Evolutionary conservation across 192 early-diverging fungal species (phyloP).

Genomic region (Backusella mclennaniae): DNA sequence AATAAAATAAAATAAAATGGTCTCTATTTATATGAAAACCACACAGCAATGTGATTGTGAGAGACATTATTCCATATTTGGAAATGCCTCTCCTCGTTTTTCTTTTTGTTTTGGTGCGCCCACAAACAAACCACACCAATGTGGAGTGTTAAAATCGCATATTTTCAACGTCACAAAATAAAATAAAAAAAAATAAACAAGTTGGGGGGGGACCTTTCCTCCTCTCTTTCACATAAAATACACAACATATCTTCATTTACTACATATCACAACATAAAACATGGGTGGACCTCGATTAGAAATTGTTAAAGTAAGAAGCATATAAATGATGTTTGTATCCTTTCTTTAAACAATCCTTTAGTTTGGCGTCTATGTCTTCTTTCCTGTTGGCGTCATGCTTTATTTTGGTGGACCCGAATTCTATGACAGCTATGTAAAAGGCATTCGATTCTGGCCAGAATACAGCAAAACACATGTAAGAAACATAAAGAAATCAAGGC

Average conservation of each 20-base stretch:
- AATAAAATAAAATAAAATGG: too few relatives aligned
- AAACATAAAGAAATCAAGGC: background rate
- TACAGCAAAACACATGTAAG: slow-evolving; percentile 34
- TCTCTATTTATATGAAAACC: background rate
- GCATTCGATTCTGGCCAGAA: slow-evolving; percentile 45
- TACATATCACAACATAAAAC: background rate
- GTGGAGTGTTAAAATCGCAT: background rate
- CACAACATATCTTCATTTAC: background rate
- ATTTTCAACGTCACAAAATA: background rate
- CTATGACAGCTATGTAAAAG: slow-evolving; percentile 45
- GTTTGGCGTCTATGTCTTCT: slow-evolving; percentile 54
- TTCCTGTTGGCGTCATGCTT: slow-evolving; percentile 47
- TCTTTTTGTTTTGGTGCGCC: background rate
- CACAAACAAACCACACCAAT: background rate
- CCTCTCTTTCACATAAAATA: background rate
- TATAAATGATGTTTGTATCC: too few relatives aligned
- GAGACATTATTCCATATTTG: background rate
- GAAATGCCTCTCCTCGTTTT: background rate
- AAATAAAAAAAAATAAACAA: background rate
- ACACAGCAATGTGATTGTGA: background rate
- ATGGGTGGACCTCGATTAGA: slow-evolving; percentile 48
- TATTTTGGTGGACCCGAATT: slow-evolving; percentile 51
- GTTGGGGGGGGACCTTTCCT: background rate
- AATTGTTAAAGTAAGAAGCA: slow-evolving; percentile 38
- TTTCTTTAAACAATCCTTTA: too few relatives aligned